Evolutionary conservation across 2,329 filamentous ascomycete genomes (phyloP), one percentile per base, ranked within the genome.

Genomic region (Paraphaeosphaeria sporulosa): DNA sequence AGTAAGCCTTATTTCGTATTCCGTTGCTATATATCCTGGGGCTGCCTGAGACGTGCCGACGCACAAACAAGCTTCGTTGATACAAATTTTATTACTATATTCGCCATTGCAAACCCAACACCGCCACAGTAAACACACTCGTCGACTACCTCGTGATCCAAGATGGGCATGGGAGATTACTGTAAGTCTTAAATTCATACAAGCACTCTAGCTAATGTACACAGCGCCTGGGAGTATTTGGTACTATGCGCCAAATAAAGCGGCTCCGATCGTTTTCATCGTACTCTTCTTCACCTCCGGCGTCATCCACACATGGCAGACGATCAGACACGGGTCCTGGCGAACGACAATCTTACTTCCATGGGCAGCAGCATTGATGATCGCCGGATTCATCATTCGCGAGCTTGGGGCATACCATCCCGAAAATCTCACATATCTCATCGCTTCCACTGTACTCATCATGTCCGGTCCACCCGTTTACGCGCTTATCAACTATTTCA

Each of bases 401-500:
- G 82, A 82, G 66, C 80, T 82, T 34, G 85, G 84, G 0, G 81
- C 86, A 2, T 84, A 80, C 66, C 70, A 87, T 63, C 83, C 83
- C 52, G 67, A 80, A 2, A 82, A 78, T 56, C 65, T 82, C 6
- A 67, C 61, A 19, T 70, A 80, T 43, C 69, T 80, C 49, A 79
- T 82, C 59, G 76, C 76, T 8, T 77, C 77, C n/a, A 73, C 71
- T 17, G 76, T 81, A 0, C 71, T 81, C 7, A 73, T 80, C 38
- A 71, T 80, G 67, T 75, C 71, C 7, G 74, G 75, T 53, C 82
- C 79, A 49, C 88, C 88, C 0, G 78, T 90, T 4, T 84, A 89
- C 43, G 86, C 87, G 55, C 80, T 87, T 3, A 82, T 85, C 57
- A 88, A 89, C 68, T 89, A 89, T 73, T 83, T 87, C 65, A 82